These are phyloP conservation scores for Hypomyces rosellus DNA, from an alignment of 2,329 filamentous ascomycete genomes.

Conservation along the genomic window DNA sequence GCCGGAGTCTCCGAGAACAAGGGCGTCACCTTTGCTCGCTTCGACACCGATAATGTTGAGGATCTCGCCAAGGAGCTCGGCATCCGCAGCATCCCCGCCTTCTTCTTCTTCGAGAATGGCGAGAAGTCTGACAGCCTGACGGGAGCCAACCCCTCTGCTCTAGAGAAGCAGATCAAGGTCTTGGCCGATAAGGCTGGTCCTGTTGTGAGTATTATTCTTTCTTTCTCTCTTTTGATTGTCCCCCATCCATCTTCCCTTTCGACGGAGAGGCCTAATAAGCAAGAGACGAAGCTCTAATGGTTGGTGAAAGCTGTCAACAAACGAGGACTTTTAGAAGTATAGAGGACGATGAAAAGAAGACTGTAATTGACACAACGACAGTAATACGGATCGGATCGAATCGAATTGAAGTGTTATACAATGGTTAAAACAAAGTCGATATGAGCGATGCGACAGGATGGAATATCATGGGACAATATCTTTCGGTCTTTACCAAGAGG, in stretches of 20 bases:
- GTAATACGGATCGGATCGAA: too few species aligned
- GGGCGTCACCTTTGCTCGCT: slow-evolving; percentile 48
- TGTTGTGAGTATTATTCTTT: slow-evolving; percentile 1
- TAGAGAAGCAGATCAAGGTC: slow-evolving; percentile 25
- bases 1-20: slow-evolving; percentile 34
- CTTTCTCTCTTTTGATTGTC: neutral
- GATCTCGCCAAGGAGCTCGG: slow-evolving; percentile 44
- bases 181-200: slow-evolving; percentile 11
- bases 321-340: slow-evolving; percentile 17
- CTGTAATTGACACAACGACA: neutral
- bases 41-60: slow-evolving; percentile 51
- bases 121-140: slow-evolving; percentile 39
- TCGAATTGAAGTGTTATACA: neutral
- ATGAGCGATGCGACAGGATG: neutral
- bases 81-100: slow-evolving; percentile 53
- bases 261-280: neutral
- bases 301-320: slow-evolving; percentile 14
- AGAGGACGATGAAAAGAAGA: neutral
- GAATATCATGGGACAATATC: neutral
- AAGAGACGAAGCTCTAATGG: neutral
- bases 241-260: too few species aligned
- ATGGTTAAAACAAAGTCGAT: neutral
- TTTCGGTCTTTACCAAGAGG: too few species aligned
- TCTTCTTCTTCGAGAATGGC: slow-evolving; percentile 54
- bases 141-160: slow-evolving; percentile 30